Conservation (phyloP, 495 filamentous ascomycete species). For the Aspergillus conjunctus region DNA sequence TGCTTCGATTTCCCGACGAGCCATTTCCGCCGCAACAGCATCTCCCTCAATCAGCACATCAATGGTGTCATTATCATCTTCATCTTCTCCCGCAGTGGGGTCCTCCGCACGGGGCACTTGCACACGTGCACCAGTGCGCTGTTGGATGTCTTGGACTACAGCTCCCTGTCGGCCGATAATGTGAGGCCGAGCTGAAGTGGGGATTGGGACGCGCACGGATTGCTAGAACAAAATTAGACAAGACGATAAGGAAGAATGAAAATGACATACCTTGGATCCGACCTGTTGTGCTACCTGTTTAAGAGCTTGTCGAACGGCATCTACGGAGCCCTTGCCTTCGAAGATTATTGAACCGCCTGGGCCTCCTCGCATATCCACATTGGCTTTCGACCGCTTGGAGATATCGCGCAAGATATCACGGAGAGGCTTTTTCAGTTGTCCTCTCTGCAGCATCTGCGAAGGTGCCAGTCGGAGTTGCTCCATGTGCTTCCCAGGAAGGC, state of each 20-base stretch:
- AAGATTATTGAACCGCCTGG: slow-evolving; percentile 71
- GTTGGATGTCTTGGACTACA: slow-evolving; percentile 84
- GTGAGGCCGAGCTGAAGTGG: slow-evolving; percentile 75
- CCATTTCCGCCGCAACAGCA: slow-evolving; percentile 77
- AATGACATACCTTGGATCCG: slow-evolving; percentile 68
- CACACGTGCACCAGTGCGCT: slow-evolving; percentile 81
- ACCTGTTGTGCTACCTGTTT: slow-evolving; percentile 84
- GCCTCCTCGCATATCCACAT: slow-evolving; percentile 71
- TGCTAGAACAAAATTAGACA: slow-evolving; percentile 50
- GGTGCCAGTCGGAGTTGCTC: slow-evolving; percentile 72
- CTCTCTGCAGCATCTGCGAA: slow-evolving; percentile 68
- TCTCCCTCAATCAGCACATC: slow-evolving; percentile 91
- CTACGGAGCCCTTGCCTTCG: slow-evolving; percentile 75
- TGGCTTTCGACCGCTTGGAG: slow-evolving; percentile 83
- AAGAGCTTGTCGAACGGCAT: slow-evolving; percentile 77
- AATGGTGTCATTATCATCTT: slow-evolving; percentile 78
- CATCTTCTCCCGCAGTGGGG: slow-evolving; percentile 44
- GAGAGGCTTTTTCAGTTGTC: slow-evolving; percentile 79
- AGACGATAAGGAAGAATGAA: not conserved
- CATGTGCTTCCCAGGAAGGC: slow-evolving; percentile 75
- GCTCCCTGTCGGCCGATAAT: slow-evolving; percentile 91
- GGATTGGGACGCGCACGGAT: slow-evolving; percentile 74
- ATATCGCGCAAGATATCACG: slow-evolving; percentile 83
- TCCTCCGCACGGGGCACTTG: slow-evolving; percentile 82
- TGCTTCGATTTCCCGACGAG: slow-evolving; percentile 74